Base-by-base conservation (phyloP, 2,329 filamentous ascomycete genomes). In the Alternaria conjuncta region DNA sequence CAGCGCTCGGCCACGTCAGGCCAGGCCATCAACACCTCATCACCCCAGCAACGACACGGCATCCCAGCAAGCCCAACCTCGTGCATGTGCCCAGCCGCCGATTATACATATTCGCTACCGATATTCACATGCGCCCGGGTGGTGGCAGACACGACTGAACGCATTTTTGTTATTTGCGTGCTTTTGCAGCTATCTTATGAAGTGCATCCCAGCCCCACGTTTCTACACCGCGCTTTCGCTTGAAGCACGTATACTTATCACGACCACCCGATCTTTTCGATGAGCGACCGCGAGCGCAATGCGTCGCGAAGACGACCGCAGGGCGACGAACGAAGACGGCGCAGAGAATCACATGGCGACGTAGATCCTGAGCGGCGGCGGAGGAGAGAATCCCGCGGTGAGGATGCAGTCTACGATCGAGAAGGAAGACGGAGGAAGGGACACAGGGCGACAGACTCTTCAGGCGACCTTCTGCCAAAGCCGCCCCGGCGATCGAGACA, bases 401-500 rank as follows among this genome's bases (percentile, higher is more conserved):
- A 71, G 13, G 44, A 65, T 36, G 66, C 67, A 4, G 61, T 68
- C 6, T 69, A 71, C 21, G 74, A 75, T n/a, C 62, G 63, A 26
- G 75, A 78, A 36, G 72, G 73, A 7, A 67, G 78, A 6, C 69
- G 74, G 3, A 65, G 78, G 36, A 71, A 71, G 28, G 78, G 78
- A 8, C 80, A 82, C 58, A 74, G 78, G 26, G 78, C 79, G 5
- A 81, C 79, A 11, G 80, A 82, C 57, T 80, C 78, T n/a, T 71
- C 73, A 28, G 79, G 79, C 62, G 75, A 78, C 44, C 57, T 79
- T 7, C 70, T 81, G 9, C 78, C 76, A 2, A 64, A 67, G n/a
- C 61, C 71, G 13, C 63, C 61, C 30, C 68, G 72, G 2, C 63
- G 67, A 1, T 64, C 70, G 12, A 64, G 69, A 21, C 69, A 71